phyloP scores from a whole-genome alignment of 257 asterid genomes.

The Apocynum venetum region DNA sequence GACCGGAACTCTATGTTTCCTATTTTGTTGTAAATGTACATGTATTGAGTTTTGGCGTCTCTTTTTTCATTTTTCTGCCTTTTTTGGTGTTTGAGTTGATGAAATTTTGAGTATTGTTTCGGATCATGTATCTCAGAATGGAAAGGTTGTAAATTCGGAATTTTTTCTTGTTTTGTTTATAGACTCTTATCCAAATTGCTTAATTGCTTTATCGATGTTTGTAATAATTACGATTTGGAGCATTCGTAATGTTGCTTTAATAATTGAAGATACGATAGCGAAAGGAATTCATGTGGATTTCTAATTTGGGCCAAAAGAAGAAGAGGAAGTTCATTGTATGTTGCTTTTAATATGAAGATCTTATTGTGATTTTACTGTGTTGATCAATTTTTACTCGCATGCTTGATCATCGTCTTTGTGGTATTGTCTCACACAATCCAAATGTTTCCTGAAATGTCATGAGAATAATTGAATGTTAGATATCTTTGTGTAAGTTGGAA shows the following conservation, averaged over 20 bases:
- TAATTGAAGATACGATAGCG: not conserved
- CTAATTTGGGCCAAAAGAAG: not conserved
- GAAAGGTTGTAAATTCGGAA: not conserved
- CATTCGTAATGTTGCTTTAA: not conserved
- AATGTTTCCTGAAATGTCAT: not conserved
- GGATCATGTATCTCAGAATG: not conserved
- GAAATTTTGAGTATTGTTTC: not conserved
- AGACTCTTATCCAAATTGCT: not conserved
- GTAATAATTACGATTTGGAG: not conserved
- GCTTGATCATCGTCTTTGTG: not conserved
- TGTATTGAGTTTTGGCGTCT: not conserved
- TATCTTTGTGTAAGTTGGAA: not conserved
- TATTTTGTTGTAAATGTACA: not conserved
- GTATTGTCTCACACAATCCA: not conserved
- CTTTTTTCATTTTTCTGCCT: not conserved
- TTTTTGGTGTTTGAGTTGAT: not conserved
- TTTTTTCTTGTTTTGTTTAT: no score
- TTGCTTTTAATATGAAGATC: not conserved
- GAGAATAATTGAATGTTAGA: not conserved
- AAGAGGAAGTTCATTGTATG: not conserved
- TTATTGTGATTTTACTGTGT: not conserved
- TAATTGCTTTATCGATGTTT: not conserved
- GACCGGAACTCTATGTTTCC: constrained; percentile 16
- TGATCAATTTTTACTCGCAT: not conserved
- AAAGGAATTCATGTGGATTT: not conserved